phyloP scores from a whole-genome alignment of 1,139 yeast species.

The Candida sp. region DNA sequence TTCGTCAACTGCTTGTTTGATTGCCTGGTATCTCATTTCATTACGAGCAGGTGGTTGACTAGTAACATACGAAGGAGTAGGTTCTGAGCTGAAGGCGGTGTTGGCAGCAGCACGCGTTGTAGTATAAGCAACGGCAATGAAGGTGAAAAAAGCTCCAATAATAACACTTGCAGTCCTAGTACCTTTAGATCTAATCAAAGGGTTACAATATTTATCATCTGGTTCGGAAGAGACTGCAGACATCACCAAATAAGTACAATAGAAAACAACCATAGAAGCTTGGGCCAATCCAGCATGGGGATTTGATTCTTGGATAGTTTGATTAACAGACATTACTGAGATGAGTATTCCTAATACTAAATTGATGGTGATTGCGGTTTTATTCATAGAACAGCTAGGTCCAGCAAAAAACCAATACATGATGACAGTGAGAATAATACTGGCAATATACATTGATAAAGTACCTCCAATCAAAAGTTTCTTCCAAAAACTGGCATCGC shows the following conservation, averaged over 20 bases:
- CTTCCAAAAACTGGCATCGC: conserved; percentile 71
- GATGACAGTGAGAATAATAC: conserved; percentile 66
- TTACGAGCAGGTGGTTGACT: conserved; percentile 60
- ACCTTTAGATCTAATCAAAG: conserved; percentile 82
- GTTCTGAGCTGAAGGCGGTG: conserved; percentile 50
- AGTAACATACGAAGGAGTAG: conserved; percentile 19
- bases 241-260: conserved; percentile 88
- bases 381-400: conserved; percentile 87
- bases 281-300: conserved; percentile 98
- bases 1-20: conserved; percentile 90
- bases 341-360: conserved; percentile 60
- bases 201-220: conserved; percentile 89
- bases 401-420: conserved; percentile 87
- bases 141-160: conserved; percentile 90
- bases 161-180: conserved; percentile 88
- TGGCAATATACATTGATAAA: conserved; percentile 72
- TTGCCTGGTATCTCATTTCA: conserved; percentile 84
- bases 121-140: conserved; percentile 93
- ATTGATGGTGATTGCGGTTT: conserved; percentile 80
- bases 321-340: conserved; percentile 72
- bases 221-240: conserved; percentile 98
- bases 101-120: conserved; percentile 94
- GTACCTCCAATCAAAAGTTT: conserved; percentile 84
- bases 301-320: conserved; percentile 84
- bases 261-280: conserved; percentile 91